A percentile compares a stretch with the other conserved stretches of the same genome.
Conservation (phyloP, 2,329 filamentous ascomycete genomes). For the Chaetoscypha palmicola region DNA sequence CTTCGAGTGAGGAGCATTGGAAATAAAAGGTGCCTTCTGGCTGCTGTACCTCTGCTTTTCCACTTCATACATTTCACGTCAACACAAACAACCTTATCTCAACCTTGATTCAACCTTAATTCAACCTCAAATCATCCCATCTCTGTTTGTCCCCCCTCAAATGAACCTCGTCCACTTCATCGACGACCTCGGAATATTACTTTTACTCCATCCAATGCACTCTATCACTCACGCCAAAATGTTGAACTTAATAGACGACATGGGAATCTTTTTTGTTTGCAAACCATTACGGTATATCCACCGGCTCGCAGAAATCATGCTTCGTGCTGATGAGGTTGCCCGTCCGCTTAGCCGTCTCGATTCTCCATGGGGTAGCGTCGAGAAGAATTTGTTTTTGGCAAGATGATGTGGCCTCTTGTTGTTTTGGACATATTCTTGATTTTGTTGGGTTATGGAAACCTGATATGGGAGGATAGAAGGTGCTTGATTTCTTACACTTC, state of each 20-base stretch:
- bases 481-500: too few relatives aligned
- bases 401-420: too few relatives aligned
- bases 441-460: too few relatives aligned
- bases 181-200: constrained; percentile 23
- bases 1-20: background rate
- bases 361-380: constrained; percentile 1
- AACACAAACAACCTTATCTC: background rate
- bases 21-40: constrained; percentile 6
- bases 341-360: background rate
- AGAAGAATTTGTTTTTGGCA: too few relatives aligned
- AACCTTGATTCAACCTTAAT: background rate
- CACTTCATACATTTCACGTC: constrained; percentile 1
- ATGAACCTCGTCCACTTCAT: constrained; percentile 17
- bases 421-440: too few relatives aligned
- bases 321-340: background rate
- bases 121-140: constrained; percentile 6
- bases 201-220: constrained; percentile 17
- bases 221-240: constrained; percentile 11
- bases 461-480: too few relatives aligned
- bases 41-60: background rate
- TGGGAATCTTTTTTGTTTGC: constrained; percentile 20
- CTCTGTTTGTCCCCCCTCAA: constrained; percentile 1
- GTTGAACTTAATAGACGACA: constrained; percentile 21
- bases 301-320: constrained; percentile 12
- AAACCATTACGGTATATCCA: constrained; percentile 17